Percentiles rank a stretch among this genome's conserved stretches.
These are phyloP conservation scores for Viola odorata DNA, from an alignment of 345 rosid species.

Conservation along the genomic window DNA sequence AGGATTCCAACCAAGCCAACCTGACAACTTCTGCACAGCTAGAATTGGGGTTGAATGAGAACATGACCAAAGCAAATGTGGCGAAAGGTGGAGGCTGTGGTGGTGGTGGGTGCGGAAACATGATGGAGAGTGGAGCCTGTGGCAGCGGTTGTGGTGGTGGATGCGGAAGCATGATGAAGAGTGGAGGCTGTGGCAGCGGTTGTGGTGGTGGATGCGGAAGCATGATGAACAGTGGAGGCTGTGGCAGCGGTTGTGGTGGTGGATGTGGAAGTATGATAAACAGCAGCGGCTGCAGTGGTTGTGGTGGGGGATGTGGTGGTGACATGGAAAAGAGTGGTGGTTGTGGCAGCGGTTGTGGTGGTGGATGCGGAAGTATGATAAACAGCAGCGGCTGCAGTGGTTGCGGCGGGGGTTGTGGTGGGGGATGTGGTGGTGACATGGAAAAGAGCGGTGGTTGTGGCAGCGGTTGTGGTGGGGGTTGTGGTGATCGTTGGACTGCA, in stretches of 20 bases:
- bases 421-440: slow-evolving; percentile 5
- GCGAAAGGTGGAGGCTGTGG: slow-evolving; percentile 13
- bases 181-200: slow-evolving; percentile 7
- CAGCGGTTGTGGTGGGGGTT: slow-evolving; percentile 1
- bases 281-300: neutral
- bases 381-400: neutral
- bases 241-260: neutral
- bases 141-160: neutral
- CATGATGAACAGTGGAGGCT: neutral
- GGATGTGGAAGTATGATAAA: neutral
- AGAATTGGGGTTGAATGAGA: slow-evolving; percentile 20
- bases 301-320: neutral
- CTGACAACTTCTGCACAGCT: slow-evolving; percentile 15
- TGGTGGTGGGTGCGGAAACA: slow-evolving; percentile 12
- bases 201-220: slow-evolving; percentile 12
- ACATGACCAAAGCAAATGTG: slow-evolving; percentile 18
- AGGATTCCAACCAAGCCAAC: slow-evolving; percentile 21
- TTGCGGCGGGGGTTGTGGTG: neutral
- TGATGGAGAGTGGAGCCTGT: slow-evolving; percentile 11
- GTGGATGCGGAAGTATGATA: slow-evolving; percentile 3
- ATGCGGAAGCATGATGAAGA: neutral
- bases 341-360: neutral
- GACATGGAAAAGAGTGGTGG: neutral
- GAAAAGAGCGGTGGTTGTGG: slow-evolving; percentile 1
- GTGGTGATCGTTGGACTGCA: slow-evolving; percentile 9